These are phyloP conservation scores for Cladochytrium replicatum DNA, from an alignment of 192 early-diverging fungal species.

Conservation along the genomic window DNA sequence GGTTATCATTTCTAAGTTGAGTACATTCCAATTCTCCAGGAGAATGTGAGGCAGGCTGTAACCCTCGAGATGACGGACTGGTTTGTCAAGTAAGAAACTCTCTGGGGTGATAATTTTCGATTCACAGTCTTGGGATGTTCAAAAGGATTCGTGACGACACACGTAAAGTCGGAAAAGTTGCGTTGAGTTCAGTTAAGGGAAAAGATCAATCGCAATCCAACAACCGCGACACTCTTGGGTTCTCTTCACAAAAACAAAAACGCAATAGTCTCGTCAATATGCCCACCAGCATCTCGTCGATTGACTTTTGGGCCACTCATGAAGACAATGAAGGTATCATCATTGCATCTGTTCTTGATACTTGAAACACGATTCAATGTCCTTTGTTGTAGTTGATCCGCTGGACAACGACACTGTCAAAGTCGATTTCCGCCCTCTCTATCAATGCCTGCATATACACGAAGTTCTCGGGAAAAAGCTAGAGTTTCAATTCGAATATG, in stretches of 20 bases:
- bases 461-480: slow-evolving; percentile 79
- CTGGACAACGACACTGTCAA: slow-evolving; percentile 59
- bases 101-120: no score
- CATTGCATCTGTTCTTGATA: slow-evolving; percentile 1
- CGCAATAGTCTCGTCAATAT: slow-evolving; percentile 15
- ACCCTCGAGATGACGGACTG: slow-evolving; percentile 83
- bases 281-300: slow-evolving; percentile 11
- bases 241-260: slow-evolving; percentile 12
- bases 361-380: no score
- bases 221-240: slow-evolving; percentile 9
- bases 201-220: slow-evolving; percentile 6
- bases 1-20: slow-evolving; percentile 42
- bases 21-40: slow-evolving; percentile 82
- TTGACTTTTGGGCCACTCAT: slow-evolving; percentile 55
- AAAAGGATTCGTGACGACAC: slow-evolving; percentile 71
- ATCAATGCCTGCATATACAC: slow-evolving; percentile 93
- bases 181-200: slow-evolving; percentile 46
- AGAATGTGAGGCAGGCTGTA: slow-evolving; percentile 75
- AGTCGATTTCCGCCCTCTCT: slow-evolving; percentile 89
- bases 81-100: slow-evolving; percentile 61
- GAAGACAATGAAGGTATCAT: slow-evolving; percentile 65
- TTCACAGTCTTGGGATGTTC: background rate
- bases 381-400: slow-evolving; percentile 41
- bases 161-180: slow-evolving; percentile 68
- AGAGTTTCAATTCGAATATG: slow-evolving; percentile 79